Percentiles rank a stretch among this genome's conserved stretches.
Evolutionary conservation across 176 grass and related monocot genomes (phyloP).

Genomic region (Themeda triandra): DNA sequence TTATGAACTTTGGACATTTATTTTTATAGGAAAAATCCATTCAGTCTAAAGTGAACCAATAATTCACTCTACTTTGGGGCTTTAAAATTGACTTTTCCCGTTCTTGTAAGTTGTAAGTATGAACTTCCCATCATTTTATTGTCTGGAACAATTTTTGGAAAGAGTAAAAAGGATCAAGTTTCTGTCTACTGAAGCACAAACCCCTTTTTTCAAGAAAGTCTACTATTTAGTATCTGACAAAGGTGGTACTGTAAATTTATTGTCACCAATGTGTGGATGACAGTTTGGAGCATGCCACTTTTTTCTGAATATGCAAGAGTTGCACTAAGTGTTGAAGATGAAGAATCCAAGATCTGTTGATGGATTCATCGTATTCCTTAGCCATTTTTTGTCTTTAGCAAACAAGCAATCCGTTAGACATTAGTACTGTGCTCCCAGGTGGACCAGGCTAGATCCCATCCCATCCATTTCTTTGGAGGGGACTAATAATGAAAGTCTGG

Average conservation of each 20-base stretch:
- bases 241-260: neutral
- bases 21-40: neutral
- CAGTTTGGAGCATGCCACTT: neutral
- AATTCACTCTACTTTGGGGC: neutral
- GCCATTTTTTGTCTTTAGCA: constrained; percentile 32
- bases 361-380: constrained; percentile 32
- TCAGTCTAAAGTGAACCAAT: neutral
- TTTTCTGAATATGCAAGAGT: neutral
- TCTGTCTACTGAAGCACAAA: neutral
- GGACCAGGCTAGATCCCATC: constrained; percentile 29
- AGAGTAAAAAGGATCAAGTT: neutral
- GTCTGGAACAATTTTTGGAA: neutral
- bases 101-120: neutral
- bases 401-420: constrained; percentile 9
- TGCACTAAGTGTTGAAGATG: neutral
- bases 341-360: neutral
- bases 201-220: neutral
- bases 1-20: neutral
- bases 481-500: constrained; percentile 25
- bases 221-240: neutral
- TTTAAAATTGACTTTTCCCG: neutral
- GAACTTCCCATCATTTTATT: neutral
- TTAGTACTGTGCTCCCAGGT: constrained; percentile 10
- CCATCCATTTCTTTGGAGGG: neutral
- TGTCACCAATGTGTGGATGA: constrained; percentile 18